A percentile compares a stretch with the other conserved stretches of the same genome.
Conservation (phyloP, 345 rosid species). For the Cardiospermum halicacabum region DNA sequence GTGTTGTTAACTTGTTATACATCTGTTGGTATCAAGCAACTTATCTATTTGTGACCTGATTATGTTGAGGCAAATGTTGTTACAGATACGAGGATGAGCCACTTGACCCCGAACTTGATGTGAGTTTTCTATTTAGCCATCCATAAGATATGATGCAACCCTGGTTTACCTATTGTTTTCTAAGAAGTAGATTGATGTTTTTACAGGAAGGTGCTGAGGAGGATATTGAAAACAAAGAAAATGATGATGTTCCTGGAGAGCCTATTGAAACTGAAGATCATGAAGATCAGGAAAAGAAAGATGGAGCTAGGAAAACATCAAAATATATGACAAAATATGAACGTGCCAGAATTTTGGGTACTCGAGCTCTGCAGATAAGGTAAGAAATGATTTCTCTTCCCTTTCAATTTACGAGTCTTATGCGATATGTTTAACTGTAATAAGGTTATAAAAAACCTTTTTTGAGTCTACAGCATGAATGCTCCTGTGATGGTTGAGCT, state of each 20-base stretch:
- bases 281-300: conserved; percentile 35
- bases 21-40: no score
- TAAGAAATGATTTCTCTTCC: no score
- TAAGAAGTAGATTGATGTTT: background rate
- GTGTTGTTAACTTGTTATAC: no score
- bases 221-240: conserved; percentile 47
- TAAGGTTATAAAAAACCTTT: background rate
- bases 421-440: no score
- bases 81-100: conserved; percentile 91
- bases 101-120: conserved; percentile 80
- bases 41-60: no score
- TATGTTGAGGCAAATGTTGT: background rate
- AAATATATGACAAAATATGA: conserved; percentile 84
- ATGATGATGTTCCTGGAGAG: conserved; percentile 53
- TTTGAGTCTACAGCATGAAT: conserved; percentile 60
- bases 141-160: background rate
- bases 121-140: conserved; percentile 13
- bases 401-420: no score
- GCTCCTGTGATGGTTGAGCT: conserved; percentile 93
- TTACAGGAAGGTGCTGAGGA: conserved; percentile 78
- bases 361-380: conserved; percentile 85
- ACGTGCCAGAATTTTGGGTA: conserved; percentile 84
- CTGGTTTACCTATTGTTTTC: background rate
- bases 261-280: conserved; percentile 64
- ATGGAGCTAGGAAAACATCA: conserved; percentile 54